These are phyloP conservation scores for Escallonia rubra DNA, from an alignment of 129 eudicot genomes.

Conservation along the genomic window DNA sequence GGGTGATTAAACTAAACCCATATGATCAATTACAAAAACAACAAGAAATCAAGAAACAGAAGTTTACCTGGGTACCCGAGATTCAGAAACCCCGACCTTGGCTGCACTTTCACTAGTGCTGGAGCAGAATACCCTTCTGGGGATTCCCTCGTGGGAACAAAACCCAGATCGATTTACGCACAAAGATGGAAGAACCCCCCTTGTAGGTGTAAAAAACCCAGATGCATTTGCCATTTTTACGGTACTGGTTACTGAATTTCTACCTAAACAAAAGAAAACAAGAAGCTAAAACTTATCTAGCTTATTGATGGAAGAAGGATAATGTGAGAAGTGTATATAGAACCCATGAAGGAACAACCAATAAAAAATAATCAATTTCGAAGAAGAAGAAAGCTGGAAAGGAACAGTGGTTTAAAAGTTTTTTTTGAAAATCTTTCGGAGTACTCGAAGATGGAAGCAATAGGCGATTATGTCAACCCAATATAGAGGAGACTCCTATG, in stretches of 20 bases:
- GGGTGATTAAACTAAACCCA: background rate
- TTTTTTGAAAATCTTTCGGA: constrained; percentile 24
- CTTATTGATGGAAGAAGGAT: background rate
- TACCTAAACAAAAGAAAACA: background rate
- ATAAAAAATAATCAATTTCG: background rate
- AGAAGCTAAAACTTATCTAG: constrained; percentile 6
- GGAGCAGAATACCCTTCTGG: constrained; percentile 42
- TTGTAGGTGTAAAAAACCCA: constrained; percentile 43
- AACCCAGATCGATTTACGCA: constrained; percentile 40
- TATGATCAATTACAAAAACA: background rate
- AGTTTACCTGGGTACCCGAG: constrained; percentile 45
- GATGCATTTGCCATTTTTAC: constrained; percentile 61
- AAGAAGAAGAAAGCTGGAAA: background rate
- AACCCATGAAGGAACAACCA: constrained; percentile 20
- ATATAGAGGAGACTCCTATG: constrained; percentile 33
- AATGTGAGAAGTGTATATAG: constrained; percentile 3
- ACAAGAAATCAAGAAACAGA: background rate
- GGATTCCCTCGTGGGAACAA: constrained; percentile 24
- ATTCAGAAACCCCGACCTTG: constrained; percentile 37
- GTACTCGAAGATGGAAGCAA: constrained; percentile 31
- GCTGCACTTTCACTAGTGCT: constrained; percentile 44
- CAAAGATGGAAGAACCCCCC: constrained; percentile 33
- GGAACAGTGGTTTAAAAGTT: constrained; percentile 12
- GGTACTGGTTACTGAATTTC: background rate
- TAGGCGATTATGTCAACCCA: constrained; percentile 28